A percentile compares a stretch with the other conserved stretches of the same genome.
Conservation (phyloP, 768 basidiomycete species). For the Neoboletus magnificus region DNA sequence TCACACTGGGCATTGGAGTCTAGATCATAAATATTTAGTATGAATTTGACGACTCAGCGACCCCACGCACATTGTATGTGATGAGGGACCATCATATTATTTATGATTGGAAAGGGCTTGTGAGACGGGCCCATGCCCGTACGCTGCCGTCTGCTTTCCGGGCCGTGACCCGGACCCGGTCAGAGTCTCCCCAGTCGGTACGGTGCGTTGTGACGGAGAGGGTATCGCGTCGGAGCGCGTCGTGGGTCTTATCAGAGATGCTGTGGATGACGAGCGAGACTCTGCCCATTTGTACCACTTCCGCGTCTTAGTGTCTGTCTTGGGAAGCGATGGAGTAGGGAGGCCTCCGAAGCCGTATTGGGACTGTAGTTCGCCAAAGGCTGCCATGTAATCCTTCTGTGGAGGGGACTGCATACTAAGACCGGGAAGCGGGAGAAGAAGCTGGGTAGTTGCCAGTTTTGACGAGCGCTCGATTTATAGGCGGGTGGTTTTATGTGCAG, state of each 20-base stretch:
- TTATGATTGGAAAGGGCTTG: neutral
- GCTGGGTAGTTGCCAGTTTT: neutral
- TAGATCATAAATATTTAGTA: neutral
- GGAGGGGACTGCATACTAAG: slow-evolving; percentile 3
- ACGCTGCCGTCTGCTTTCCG: neutral
- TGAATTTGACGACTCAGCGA: neutral
- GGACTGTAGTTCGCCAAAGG: slow-evolving; percentile 20
- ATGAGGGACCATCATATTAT: neutral
- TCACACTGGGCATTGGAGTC: neutral
- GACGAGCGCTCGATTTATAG: neutral
- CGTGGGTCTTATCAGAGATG: slow-evolving; percentile 8
- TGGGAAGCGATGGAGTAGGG: neutral
- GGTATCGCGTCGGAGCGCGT: neutral
- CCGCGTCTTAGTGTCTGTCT: neutral
- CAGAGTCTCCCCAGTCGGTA: neutral
- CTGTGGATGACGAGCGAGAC: slow-evolving; percentile 15
- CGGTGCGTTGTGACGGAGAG: neutral
- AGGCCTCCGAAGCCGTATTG: slow-evolving; percentile 17
- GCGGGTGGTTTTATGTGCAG: neutral
- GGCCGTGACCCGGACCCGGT: neutral
- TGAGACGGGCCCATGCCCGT: neutral
- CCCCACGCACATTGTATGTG: neutral
- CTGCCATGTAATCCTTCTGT: slow-evolving; percentile 24
- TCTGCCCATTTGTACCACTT: slow-evolving; percentile 21
- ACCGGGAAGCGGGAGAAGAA: neutral